Conservation (phyloP, 2,329 filamentous ascomycete genomes). For the Aspergillus tubingensis region DNA sequence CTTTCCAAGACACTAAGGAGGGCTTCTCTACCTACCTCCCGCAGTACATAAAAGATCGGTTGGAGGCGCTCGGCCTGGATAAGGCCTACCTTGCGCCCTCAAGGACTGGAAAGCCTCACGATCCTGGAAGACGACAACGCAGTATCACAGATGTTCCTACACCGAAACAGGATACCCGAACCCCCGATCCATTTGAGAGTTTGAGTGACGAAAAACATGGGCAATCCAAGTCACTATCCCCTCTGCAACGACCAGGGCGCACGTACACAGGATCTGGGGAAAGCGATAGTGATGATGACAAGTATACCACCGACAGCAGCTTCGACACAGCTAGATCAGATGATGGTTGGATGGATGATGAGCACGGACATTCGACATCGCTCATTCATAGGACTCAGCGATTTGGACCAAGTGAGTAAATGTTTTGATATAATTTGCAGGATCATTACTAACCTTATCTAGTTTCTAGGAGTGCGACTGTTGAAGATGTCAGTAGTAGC, state of each 20-base stretch:
- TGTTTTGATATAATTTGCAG: background rate
- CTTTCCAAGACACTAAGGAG: background rate
- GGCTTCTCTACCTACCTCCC: background rate
- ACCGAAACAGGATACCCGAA: background rate
- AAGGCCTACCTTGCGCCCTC: background rate
- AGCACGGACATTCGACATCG: background rate
- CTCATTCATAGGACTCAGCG: accelerated
- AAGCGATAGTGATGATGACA: background rate
- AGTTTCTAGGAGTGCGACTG: background rate
- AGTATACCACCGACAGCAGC: background rate
- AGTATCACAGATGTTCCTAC: background rate
- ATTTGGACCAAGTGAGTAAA: background rate
- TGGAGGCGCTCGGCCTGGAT: background rate
- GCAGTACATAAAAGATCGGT: background rate
- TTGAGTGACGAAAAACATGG: background rate
- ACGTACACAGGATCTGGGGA: background rate
- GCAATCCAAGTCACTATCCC: background rate
- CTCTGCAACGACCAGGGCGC: background rate
- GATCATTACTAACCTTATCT: background rate
- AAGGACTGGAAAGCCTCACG: background rate
- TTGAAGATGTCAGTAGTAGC: background rate
- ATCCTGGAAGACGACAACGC: background rate
- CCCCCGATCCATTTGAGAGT: background rate
- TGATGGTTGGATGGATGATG: background rate
- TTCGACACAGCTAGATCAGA: background rate